A percentile compares a stretch with the other conserved stretches of the same genome.
Conservation (phyloP, 2,329 filamentous ascomycete genomes). For the Penicillium sp. region DNA sequence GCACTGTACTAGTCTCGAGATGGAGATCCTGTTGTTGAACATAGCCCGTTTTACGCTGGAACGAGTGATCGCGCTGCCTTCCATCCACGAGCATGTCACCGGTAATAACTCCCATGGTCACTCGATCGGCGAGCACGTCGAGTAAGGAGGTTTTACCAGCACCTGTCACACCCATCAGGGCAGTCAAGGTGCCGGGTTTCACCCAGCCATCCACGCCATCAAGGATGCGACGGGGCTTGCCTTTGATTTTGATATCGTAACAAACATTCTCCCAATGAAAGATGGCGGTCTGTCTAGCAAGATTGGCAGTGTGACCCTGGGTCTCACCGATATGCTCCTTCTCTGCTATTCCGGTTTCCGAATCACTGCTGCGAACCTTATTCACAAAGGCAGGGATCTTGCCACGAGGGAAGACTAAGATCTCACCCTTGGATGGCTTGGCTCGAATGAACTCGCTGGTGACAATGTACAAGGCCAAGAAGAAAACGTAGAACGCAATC, state of each 20-base stretch:
- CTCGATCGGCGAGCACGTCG: conserved; percentile 78
- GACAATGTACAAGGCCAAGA: conserved; percentile 61
- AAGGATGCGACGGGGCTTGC: conserved; percentile 70
- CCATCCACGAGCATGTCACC: conserved; percentile 82
- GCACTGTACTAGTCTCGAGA: conserved; percentile 77
- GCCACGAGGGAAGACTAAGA: conserved; percentile 71
- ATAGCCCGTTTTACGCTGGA: conserved; percentile 54
- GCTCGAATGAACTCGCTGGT: conserved; percentile 62
- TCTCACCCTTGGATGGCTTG: conserved; percentile 72
- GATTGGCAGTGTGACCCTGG: conserved; percentile 67
- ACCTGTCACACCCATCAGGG: conserved; percentile 85
- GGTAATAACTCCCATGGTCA: conserved; percentile 81
- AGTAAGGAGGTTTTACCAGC: conserved; percentile 89
- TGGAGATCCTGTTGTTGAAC: conserved; percentile 92
- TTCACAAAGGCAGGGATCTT: conserved; percentile 55
- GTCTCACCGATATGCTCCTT: conserved; percentile 61
- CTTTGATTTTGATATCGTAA: conserved; percentile 79
- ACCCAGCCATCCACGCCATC: conserved; percentile 90
- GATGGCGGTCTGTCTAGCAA: conserved; percentile 64
- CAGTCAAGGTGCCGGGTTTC: conserved; percentile 84
- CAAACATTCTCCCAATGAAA: conserved; percentile 85
- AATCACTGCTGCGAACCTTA: conserved; percentile 24
- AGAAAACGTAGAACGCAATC: conserved; percentile 61
- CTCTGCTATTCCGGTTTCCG: conserved; percentile 23
- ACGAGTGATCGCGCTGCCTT: conserved; percentile 69